Base-by-base conservation (phyloP, 2,329 filamentous ascomycete species). In the Calonectria multiphialidica region DNA sequence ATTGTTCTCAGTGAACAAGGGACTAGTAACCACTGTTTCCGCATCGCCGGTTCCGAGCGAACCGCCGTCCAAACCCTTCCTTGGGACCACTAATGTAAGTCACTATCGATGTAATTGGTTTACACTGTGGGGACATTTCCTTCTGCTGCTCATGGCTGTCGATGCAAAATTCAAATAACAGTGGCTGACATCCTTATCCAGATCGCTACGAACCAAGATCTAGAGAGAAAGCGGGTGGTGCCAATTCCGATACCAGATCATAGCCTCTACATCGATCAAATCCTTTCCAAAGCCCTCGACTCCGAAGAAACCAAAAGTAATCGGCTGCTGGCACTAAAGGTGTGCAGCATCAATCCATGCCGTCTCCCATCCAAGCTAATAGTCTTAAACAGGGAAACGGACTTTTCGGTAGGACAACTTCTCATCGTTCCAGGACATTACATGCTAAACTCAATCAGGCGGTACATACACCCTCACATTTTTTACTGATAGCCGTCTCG, bases 381-480 rank as follows among this genome's bases (percentile, higher is more conserved):
- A 21, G 8, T 4, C 18, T 15, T 4, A 0, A 8, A 30, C 3
- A 78, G 76, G 76, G 76, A 5, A 78, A 78, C 5, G 76, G 76
- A 0, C 64, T 78, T 1, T 53, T 78, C 15, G 75, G 76, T 78
- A 72, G 50, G 35, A 16, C 9, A 42, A 23, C 7, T 15, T 45
- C 33, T 8, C 12, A 9, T 9, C 25, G 15, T 40, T 28, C 10
- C 33, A 55, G 23, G 1, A n/a, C n/a, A 21, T 64, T 30, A 21
- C 65, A n/a, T 45, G 59, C 65, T 68, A n/a, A 72, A 10, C 1
- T 30, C 8, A 35, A 8, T 7, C 15, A 77, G 76, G 70, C 21
- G 76, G 76, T 2, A 76, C 72, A 3, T 76, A 74, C 2, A 77
- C 71, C 6, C 59, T 78, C 37, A 78, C 76, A 1, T 78, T 78